Evolutionary conservation across 441 rosid genomes (phyloP), one percentile per base, ranked within the genome.

Genomic region (Populus hybrid): DNA sequence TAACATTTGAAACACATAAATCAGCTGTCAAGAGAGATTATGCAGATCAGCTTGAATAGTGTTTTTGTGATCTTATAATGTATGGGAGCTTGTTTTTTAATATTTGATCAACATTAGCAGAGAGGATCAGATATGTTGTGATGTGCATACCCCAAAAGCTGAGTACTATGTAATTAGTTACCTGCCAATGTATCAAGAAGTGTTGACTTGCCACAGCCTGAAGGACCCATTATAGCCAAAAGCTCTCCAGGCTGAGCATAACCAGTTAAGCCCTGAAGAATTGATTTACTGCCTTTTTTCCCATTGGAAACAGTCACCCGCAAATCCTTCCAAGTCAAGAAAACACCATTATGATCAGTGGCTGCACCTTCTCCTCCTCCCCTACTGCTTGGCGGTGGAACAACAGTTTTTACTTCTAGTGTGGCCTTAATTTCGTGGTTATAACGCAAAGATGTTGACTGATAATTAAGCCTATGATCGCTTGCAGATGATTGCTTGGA

Each of bases 151-250:
- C 9, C 45, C 45, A 2, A 0, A 9, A 40, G 45, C 12, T 40
- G 45, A 40, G 14, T 10, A 11, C 45, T 10, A 40, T 2, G 0
- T n/a, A 56, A 18, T n/a, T 6, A 56, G 24, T 68, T 68, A 87
- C 92, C 92, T 40, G 89, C 89, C 73, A 89, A 76, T 2, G 88
- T 73, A 76, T 89, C 90, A 7, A 89, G 84, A 35, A 87, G 90
- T 6, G 92, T 82, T 0, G 92, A 84, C 80, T 89, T 89, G 80
- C 93, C 93, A 64, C 79, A 84, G 14, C 92, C 92, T 0, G 90
- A 89, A 76, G 91, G 92, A 66, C 91, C 92, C 90, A 90, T 80
- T 31, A 88, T 76, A 18, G 88, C 93, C 68, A 90, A 76, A 0
- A 87, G 56, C 73, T 78, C 72, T 1, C 89, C 90, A 4, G 91